Evolutionary conservation across 148 eudicot genomes (phyloP).

Genomic region (Camellia granthamiana): DNA sequence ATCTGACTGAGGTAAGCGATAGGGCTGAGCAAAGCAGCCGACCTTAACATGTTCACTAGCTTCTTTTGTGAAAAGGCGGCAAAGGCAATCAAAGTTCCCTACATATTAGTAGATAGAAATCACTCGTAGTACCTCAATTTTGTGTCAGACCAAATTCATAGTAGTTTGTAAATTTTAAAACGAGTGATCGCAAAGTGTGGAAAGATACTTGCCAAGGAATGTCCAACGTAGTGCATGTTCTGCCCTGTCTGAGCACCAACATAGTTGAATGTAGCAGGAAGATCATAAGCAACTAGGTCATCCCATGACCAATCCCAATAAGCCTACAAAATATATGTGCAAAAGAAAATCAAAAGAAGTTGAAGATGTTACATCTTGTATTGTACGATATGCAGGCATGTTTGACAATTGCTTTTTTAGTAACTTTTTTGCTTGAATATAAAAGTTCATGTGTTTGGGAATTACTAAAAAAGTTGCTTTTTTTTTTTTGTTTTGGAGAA

Average conservation of each 20-base stretch:
- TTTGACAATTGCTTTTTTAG: too few species aligned
- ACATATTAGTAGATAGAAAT: background rate
- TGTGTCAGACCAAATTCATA: too few species aligned
- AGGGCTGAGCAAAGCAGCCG: conserved; percentile 50
- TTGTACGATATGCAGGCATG: background rate
- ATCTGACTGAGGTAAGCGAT: conserved; percentile 42
- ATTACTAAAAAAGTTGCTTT: too few species aligned
- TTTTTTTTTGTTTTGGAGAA: too few species aligned
- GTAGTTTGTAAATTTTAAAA: too few species aligned
- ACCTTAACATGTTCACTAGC: conserved; percentile 35
- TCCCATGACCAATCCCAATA: conserved; percentile 91
- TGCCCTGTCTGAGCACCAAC: conserved; percentile 46
- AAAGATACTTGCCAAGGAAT: conserved; percentile 45
- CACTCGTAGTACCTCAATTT: too few species aligned
- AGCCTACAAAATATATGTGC: conserved; percentile 28
- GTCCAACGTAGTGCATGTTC: conserved; percentile 58
- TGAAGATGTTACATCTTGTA: background rate
- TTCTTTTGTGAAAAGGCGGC: conserved; percentile 38
- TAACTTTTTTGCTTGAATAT: too few species aligned
- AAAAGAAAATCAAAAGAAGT: background rate
- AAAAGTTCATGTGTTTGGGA: too few species aligned
- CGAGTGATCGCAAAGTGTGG: background rate
- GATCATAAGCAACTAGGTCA: conserved; percentile 56
- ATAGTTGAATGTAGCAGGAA: conserved; percentile 49
- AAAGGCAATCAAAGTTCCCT: conserved; percentile 57